Evolutionary conservation across 768 basidiomycete genomes (phyloP), one percentile per base, ranked within the genome.

Genomic region (Exidia glandulosa): DNA sequence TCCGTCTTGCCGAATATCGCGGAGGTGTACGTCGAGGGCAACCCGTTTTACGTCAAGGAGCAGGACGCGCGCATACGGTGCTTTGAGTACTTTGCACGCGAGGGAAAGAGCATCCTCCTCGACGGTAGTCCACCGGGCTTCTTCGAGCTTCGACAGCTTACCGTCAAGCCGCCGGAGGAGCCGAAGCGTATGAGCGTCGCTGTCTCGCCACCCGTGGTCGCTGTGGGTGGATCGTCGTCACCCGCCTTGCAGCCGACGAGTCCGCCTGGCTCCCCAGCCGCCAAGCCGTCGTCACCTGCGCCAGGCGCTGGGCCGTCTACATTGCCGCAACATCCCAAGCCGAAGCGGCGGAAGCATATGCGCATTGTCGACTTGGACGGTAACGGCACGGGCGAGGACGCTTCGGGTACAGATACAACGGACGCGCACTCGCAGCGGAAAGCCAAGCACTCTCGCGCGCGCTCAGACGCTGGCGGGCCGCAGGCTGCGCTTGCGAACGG

Each of bases 21-120:
- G 10, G 86, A 93, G 66, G 77, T 97, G 2, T 94, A 86, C 84
- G 75, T 94, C 25, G 82, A 87, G 58, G 89, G 88, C 3, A 97
- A 99, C 67, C 88, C 89, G 0, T 81, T 96, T 64, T 76, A 78
- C 41, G 84, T 88, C 61, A 72, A 79, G 37, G 88, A 81, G 62
- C 79, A 88, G 59, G 80, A 79, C 41, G 91, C 89, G 70, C 80
- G 94, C 19, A 70, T 88, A 33, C 76, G 82, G 27, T 89, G 93
- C 70, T 94, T 94, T 67, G 83, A 87, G 60, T 81, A 82, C 67
- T 97, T 97, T 69, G 83, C 79, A 73, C 84, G 84, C 66, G 94
- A 96, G 73, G 85, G 85, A 19, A 90, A 85, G 72, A 74, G 73
- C 9, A 79, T 95, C 27, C 72, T 75, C n/a, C 71, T 97, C 34